These are phyloP conservation scores for Pythium myriotylum DNA, from an alignment of 352 stramenopile species.

Conservation along the genomic window DNA sequence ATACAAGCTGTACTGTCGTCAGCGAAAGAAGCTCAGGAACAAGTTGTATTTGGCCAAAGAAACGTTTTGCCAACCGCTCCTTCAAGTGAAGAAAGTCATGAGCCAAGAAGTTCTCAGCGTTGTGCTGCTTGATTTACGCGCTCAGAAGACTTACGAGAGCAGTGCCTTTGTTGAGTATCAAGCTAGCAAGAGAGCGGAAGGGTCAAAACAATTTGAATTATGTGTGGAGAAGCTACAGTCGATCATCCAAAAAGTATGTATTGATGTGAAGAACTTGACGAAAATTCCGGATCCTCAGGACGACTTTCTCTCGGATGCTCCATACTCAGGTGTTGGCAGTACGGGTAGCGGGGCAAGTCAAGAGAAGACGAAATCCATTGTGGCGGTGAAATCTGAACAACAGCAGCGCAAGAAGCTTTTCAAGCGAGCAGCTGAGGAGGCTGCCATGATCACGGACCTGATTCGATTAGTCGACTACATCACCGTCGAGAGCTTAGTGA, in stretches of 20 bases:
- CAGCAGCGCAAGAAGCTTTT: slow-evolving; percentile 81
- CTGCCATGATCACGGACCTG: slow-evolving; percentile 90
- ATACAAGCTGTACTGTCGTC: slow-evolving; percentile 89
- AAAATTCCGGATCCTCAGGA: slow-evolving; percentile 62
- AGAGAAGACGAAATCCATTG: slow-evolving; percentile 92
- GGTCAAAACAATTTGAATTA: slow-evolving; percentile 89
- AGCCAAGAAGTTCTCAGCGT: slow-evolving; percentile 83
- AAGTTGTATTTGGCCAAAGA: slow-evolving; percentile 91
- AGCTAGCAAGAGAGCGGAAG: slow-evolving; percentile 80
- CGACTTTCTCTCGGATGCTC: slow-evolving; percentile 58
- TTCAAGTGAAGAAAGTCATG: slow-evolving; percentile 91
- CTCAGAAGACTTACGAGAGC: slow-evolving; percentile 91
- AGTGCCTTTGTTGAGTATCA: slow-evolving; percentile 91
- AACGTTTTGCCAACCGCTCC: slow-evolving; percentile 86
- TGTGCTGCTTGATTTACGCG: slow-evolving; percentile 76
- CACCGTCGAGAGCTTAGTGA: slow-evolving; percentile 89
- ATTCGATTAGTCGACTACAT: slow-evolving; percentile 95
- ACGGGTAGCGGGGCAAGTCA: slow-evolving; percentile 28
- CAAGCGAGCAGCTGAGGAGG: slow-evolving; percentile 86
- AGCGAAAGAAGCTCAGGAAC: slow-evolving; percentile 83
- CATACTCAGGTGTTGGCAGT: slow-evolving; percentile 28
- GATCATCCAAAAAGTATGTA: slow-evolving; percentile 89
- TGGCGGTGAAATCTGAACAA: slow-evolving; percentile 91
- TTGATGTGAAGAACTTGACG: slow-evolving; percentile 90
- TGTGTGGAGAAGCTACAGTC: slow-evolving; percentile 91